Evolutionary conservation across 2,329 filamentous ascomycete species (phyloP), one percentile per base, ranked within the genome.

Genomic region (Pseudogymnoascus destructans): DNA sequence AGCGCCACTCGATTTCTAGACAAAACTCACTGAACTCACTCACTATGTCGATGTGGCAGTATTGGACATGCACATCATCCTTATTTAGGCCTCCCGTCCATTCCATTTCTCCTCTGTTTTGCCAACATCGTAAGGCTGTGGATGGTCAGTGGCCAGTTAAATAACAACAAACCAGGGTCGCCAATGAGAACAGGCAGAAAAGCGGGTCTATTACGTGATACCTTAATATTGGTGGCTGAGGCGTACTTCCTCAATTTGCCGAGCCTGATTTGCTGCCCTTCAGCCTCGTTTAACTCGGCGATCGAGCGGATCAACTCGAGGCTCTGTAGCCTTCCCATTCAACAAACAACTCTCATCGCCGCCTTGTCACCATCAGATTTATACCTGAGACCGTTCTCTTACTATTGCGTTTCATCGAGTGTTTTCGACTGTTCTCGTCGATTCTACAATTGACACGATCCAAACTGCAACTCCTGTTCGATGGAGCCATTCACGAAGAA

Each of bases 401-500:
- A 27, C 27, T 49, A 25, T 49, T 49, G 40, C 21, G 40, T 49
- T 49, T 25, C 13, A 49, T 49, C 40, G 21, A 49, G 40, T 49
- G 25, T 27, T 49, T 23, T 15, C 4, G 32, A 33, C 25, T 33
- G 4, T 33, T 2, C 25, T 19, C 32, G 6, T 55, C 27, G 52
- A 55, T 33, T 33, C 10, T 32, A 55, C 27, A 32, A 55, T 33
- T 55, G 32, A 55, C 27, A 55, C 52, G 52, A 19, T 33, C 52
- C 17, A 23, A 55, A 55, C 10, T 33, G 27, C 15, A 21, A 35
- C 27, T 55, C 27, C 52, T 23, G 32, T 35, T n/a, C 57, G 46
- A 68, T 69, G 66, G 68, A 70, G 62, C 69, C 66, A 62, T 66
- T 64, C 27, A 66, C 60, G 57, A 70, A 70, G 63, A 70, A 69